Evolutionary conservation across 2,329 filamentous ascomycete genomes (phyloP), one percentile per base, ranked within the genome.

Genomic region (Talaromyces rugulosus): DNA sequence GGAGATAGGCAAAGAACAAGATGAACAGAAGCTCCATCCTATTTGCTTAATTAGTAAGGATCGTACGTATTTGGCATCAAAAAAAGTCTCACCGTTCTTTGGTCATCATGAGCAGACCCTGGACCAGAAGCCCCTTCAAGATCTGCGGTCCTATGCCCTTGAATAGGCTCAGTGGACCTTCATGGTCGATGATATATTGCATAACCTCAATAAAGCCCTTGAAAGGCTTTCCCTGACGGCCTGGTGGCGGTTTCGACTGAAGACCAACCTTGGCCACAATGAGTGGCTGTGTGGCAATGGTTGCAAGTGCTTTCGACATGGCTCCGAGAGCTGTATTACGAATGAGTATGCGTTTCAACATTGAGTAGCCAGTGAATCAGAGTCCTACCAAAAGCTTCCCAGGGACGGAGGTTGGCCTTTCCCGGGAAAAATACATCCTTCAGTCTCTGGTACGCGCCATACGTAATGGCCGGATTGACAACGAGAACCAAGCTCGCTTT

Each of bases 21-120:
- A 98, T 82, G 74, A 97, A 98, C 52, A 92, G 75, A 16, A 98
- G 80, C 75, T 98, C 95, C 77, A 98, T 91, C 68, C 91, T 92
- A 59, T 9, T 59, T 31, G 27, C 30, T 14, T 58, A 16, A 58
- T 42, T 9, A 50, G 30, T 33, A 62, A 18, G 7, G 14, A 23
- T 7, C 5, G 33, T 34, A 12, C 14, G 36, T 16, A 40, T 40
- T 16, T 40, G 3, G 16, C 1, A 40, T n/a, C 16, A 40, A 5
- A n/a, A n/a, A 14, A 40, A 40, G 14, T n/a, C 64, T 58, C 82
- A 92, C 90, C 92, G 86, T 79, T 99, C 95, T 80, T 99, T 99
- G 55, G 92, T 95, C 92, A 97, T 99, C 95, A 99, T 99, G 44
- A 99, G 82, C 61, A 99, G 87, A 56, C 95, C 95, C 73, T 99